Evolutionary conservation across 176 grass and related monocot genomes (phyloP), one percentile per base, ranked within the genome.

Genomic region (Saccharum officinarum): DNA sequence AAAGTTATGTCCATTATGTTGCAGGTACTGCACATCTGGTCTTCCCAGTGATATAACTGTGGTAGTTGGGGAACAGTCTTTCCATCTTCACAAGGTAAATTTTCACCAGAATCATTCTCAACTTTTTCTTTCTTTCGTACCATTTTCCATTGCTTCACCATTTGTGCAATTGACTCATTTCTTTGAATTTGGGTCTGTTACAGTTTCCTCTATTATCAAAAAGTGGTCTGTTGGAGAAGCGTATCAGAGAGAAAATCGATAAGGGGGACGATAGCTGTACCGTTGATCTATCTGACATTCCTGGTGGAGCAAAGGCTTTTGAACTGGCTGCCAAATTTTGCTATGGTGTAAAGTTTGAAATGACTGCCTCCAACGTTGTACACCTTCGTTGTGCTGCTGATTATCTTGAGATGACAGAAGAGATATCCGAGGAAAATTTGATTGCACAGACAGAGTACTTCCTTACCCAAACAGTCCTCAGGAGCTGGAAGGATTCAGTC

Each of bases 151-250:
- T 75, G 46, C 3, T 60, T n/a, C 55, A n/a, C 42, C 42, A 47
- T 81, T 49, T 23, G 8, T 40, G 12, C 18, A 69, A 79, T 20
- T 80, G 63, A 49, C 12, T 80, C n/a, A 31, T 72, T 87, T 28
- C 10, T 46, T 77, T 80, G 63, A 87, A 54, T 75, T 25, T 54
- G 50, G 63, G 30, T 39, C 6, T 39, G 73, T 49, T 73, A 68
- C 80, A 97, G 95, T 97, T 97, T 81, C 95, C 95, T 90, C 84
- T 97, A 31, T 87, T 97, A 82, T 97, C 92, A 13, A 97, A 95
- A 79, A 93, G 88, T 88, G 95, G 91, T n/a, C 86, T 97, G 76
- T 45, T 97, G 77, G 91, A 97, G 87, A 91, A 62, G 69, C 18
- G 71, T 75, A 95, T 97, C 34, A 73, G 84, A 78, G 89, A 97